Evolutionary conservation across 495 filamentous ascomycete genomes (phyloP).

Genomic region (Beverwykella pulmonaria): DNA sequence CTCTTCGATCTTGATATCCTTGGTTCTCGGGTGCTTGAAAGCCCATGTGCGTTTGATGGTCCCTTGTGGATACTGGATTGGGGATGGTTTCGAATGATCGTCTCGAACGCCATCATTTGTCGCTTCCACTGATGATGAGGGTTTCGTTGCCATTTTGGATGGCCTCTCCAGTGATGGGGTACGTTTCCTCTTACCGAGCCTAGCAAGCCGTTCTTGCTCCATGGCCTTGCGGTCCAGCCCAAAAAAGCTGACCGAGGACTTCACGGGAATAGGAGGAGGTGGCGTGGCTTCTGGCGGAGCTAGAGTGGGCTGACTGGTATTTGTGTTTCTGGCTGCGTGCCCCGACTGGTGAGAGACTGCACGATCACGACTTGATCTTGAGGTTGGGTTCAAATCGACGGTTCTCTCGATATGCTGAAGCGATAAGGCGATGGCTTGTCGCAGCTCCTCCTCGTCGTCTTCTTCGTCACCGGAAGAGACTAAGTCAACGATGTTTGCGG

Average conservation of each 20-base stretch:
- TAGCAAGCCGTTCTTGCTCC: conserved; percentile 81
- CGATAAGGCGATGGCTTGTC: conserved; percentile 27
- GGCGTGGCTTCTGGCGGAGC: neutral
- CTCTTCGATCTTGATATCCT: conserved; percentile 91
- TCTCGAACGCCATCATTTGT: neutral
- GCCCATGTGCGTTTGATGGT: conserved; percentile 83
- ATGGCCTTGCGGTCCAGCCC: conserved; percentile 77
- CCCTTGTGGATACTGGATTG: conserved; percentile 67
- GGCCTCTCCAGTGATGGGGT: conserved; percentile 49
- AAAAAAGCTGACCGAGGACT: conserved; percentile 39
- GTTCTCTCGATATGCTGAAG: conserved; percentile 20
- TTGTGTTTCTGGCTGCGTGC: neutral
- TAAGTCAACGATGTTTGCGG: neutral
- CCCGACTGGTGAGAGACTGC: neutral
- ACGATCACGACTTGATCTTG: neutral
- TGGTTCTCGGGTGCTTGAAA: conserved; percentile 54
- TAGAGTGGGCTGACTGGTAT: neutral
- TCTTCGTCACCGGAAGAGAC: conserved; percentile 17
- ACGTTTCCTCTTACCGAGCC: conserved; percentile 58
- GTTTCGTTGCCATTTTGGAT: neutral
- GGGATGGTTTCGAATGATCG: neutral
- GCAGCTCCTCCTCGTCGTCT: conserved; percentile 32
- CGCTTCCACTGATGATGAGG: neutral
- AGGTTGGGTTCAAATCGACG: neutral
- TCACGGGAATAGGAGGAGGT: neutral